Base-by-base conservation (phyloP, 2,329 filamentous ascomycete genomes). In the Ceratocystis alfenasii region DNA sequence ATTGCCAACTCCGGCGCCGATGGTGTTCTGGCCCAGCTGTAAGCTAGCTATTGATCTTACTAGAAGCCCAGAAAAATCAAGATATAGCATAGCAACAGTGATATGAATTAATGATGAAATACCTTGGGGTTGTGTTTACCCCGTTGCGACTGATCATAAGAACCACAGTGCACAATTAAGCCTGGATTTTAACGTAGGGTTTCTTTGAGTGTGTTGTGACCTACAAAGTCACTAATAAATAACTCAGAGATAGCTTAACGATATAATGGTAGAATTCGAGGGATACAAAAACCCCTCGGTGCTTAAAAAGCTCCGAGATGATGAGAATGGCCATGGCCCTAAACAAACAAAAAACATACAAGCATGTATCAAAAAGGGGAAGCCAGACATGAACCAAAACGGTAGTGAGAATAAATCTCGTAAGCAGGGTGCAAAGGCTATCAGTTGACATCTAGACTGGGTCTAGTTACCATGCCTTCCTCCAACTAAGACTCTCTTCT, bases 11-110 rank as follows among this genome's bases (percentile, higher is more conserved):
- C 81, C 25, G 78, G 81, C 63, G 82, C 80, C 65, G 79, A 83
- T 68, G 80, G 76, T 67, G 78, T 84, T 62, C 73, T 84, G 67
- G 74, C 80, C 65, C 81, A 81, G 74, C 75, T 84, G 70, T 84
- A 76, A 75, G 68, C 57, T 36, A 48, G 20, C 30, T 10, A 50
- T 28, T 41, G 36, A 15, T 41, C 10, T 10, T 44, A 25, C 44
- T 55, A 28, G 12, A 57, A 25, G 25, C 22, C 50, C 17, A 36
- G 41, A 55, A 57, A 57, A 44, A 41, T 5, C 48, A 28, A 22
- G 48, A 53, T 53, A 53, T 28, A 64, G 15, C 30, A 55, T 55
- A 64, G 25, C 30, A 62, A 30, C 45, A 17, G 30, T 28, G 44
- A 62, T 33, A 62, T 48, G 60, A 62, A 46, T 45, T 50, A 61